Conservation (phyloP, 176 grass and related monocot species). For the Lolium perenne region DNA sequence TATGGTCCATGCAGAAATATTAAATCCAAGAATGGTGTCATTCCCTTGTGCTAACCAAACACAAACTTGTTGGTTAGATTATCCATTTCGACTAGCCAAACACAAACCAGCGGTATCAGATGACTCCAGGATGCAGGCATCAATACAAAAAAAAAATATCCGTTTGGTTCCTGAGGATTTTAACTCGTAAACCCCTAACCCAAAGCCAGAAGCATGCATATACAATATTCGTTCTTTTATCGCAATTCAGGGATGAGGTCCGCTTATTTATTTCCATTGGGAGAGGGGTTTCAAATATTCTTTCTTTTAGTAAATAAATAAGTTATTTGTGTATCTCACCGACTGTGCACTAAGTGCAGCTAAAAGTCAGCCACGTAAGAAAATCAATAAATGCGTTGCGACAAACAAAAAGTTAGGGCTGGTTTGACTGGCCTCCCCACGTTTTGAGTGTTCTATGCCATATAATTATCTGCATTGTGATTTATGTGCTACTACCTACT, state of each 20-base stretch:
- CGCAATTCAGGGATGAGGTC: not conserved
- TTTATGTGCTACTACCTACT: not conserved
- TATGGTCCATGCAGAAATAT: not conserved
- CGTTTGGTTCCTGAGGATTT: not conserved
- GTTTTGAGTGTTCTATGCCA: not conserved
- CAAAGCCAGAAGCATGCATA: not conserved
- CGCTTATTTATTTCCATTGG: not conserved
- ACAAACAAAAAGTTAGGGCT: not conserved
- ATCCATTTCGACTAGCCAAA: not conserved
- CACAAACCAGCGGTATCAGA: not conserved
- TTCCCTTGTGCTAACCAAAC: not conserved
- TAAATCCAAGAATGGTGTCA: not conserved
- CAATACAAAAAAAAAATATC: not conserved
- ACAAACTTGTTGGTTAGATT: not conserved
- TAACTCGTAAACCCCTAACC: not conserved
- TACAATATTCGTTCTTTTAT: not conserved
- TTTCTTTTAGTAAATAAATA: too few species aligned
- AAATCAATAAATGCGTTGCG: not conserved
- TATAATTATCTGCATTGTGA: not conserved
- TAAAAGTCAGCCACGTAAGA: not conserved
- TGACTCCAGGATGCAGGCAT: not conserved
- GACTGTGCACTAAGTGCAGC: not conserved
- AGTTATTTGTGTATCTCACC: not conserved
- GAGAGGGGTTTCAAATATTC: too few species aligned
- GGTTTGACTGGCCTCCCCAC: not conserved